phyloP scores from a whole-genome alignment of 164 flowering plant species.

The Hamamelis virginiana region DNA sequence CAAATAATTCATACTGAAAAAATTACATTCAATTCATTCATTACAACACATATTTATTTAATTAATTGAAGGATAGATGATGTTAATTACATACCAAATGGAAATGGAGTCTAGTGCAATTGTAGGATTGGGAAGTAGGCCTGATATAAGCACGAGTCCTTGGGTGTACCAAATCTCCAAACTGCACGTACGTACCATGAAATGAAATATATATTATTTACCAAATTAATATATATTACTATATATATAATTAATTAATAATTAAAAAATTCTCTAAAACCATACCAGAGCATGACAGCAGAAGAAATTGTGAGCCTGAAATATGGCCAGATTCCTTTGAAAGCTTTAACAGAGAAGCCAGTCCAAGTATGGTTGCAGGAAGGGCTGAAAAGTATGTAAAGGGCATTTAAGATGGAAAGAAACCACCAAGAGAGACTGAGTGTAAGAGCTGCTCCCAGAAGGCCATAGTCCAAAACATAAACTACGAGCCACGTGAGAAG shows the following conservation, averaged over 20 bases:
- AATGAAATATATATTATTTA: no score
- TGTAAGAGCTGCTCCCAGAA: constrained; percentile 70
- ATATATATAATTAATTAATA: no score
- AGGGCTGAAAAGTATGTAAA: constrained; percentile 62
- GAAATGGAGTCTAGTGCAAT: constrained; percentile 72
- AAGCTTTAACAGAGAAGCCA: constrained; percentile 65
- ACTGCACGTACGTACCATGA: constrained; percentile 38
- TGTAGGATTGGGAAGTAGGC: constrained; percentile 66
- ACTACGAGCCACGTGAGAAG: constrained; percentile 59
- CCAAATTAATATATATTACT: no score
- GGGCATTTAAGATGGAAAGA: constrained; percentile 40
- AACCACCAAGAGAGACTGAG: constrained; percentile 84
- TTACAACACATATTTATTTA: no score
- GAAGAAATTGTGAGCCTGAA: constrained; percentile 73
- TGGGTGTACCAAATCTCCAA: constrained; percentile 86
- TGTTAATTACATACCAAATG: constrained; percentile 68
- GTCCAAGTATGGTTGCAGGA: constrained; percentile 67
- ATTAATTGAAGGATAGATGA: no score
- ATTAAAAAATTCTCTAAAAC: no score
- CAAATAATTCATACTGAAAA: constrained; percentile 65
- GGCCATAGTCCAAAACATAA: constrained; percentile 52
- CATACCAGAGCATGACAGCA: constrained; percentile 77
- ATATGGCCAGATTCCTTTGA: constrained; percentile 70
- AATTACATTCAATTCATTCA: background rate
- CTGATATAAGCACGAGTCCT: constrained; percentile 72